phyloP scores from a whole-genome alignment of 805 yeast species.

The Yamadazyma paraphyllophila region DNA sequence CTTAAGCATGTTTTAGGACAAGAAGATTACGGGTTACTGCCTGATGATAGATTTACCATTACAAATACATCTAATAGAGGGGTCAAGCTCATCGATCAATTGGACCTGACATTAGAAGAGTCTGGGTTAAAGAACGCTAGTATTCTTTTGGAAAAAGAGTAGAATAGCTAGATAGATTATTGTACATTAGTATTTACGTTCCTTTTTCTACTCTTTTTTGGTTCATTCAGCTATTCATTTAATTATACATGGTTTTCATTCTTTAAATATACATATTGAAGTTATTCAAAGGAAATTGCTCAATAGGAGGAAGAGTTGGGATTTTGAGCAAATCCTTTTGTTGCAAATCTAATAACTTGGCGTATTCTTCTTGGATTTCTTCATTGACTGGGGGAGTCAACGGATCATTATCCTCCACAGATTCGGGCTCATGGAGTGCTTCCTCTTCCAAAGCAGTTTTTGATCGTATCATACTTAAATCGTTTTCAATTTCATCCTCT shows the following conservation, averaged over 20 bases:
- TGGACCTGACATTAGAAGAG: slow-evolving; percentile 60
- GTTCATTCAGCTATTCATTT: not conserved
- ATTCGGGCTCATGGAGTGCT: slow-evolving; percentile 7
- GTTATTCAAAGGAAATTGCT: slow-evolving; percentile 6
- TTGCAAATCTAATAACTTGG: slow-evolving; percentile 1
- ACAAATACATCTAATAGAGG: slow-evolving; percentile 33
- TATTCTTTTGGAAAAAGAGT: slow-evolving; percentile 58
- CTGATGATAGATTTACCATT: slow-evolving; percentile 28
- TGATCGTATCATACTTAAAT: slow-evolving; percentile 19
- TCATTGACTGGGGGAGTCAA: slow-evolving; percentile 1
- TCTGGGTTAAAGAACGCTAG: slow-evolving; percentile 85
- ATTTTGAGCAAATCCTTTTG: not conserved
- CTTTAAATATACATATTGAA: not conserved
- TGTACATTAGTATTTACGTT: not conserved
- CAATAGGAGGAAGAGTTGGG: slow-evolving; percentile 12
- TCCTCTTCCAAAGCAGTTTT: slow-evolving; percentile 8
- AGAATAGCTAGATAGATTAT: not conserved
- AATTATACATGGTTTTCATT: not conserved
- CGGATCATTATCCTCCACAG: slow-evolving; percentile 2
- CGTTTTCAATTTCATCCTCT: slow-evolving; percentile 24
- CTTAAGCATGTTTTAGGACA: slow-evolving; percentile 58
- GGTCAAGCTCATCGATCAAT: slow-evolving; percentile 55
- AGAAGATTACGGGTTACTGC: slow-evolving; percentile 51
- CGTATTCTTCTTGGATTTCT: slow-evolving; percentile 2
- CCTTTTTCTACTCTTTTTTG: too few relatives aligned